phyloP scores from a whole-genome alignment of 1,284 basidiomycete species.

The Apiotrichum akiyoshidainum region DNA sequence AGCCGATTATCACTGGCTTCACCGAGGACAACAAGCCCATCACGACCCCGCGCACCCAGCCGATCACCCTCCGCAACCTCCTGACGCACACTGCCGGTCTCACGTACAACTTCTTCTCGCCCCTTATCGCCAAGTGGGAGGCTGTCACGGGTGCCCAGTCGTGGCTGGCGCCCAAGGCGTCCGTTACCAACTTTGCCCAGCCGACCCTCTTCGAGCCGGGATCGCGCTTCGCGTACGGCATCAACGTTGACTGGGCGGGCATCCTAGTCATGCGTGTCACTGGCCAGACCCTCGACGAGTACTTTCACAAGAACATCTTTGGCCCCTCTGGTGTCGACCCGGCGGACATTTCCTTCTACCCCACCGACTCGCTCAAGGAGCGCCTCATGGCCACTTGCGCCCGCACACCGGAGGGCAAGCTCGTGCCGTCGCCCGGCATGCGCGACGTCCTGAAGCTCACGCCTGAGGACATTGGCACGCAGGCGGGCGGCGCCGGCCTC shows the following conservation, averaged over 20 bases:
- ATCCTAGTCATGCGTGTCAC: constrained; percentile 35
- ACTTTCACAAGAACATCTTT: constrained; percentile 41
- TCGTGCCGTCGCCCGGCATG: constrained; percentile 3
- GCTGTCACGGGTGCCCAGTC: not conserved
- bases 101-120: constrained; percentile 7
- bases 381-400: constrained; percentile 24
- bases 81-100: constrained; percentile 32
- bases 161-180: constrained; percentile 7
- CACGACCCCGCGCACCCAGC: constrained; percentile 24
- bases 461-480: constrained; percentile 9
- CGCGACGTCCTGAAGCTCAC: not conserved
- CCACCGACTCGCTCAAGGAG: constrained; percentile 13
- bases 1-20: constrained; percentile 19
- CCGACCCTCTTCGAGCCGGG: constrained; percentile 40
- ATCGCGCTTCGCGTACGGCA: constrained; percentile 28
- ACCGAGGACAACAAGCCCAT: constrained; percentile 25
- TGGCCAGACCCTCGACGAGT: constrained; percentile 34
- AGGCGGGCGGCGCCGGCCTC: constrained; percentile 35
- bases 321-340: constrained; percentile 29
- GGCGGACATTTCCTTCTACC: constrained; percentile 33
- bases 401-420: constrained; percentile 17
- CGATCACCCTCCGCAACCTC: constrained; percentile 38
- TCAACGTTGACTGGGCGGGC: constrained; percentile 45
- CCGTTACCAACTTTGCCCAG: constrained; percentile 13
- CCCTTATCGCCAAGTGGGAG: constrained; percentile 3